These are phyloP conservation scores for Phaeosphaeria sp. DNA, from an alignment of 2,329 filamentous ascomycete species.

Conservation along the genomic window DNA sequence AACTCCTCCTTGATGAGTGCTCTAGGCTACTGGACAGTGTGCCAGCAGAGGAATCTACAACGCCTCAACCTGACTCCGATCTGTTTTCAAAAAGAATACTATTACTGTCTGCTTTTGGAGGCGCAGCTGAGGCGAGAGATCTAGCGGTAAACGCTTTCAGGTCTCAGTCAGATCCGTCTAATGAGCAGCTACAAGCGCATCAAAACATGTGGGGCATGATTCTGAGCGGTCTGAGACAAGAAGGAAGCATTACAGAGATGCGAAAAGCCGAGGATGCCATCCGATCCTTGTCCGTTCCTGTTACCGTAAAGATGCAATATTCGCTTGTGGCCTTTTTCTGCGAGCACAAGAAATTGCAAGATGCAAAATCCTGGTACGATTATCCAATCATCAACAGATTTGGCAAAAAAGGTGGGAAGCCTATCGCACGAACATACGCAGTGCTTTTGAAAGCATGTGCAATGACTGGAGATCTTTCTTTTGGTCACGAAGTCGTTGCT, in stretches of 20 bases:
- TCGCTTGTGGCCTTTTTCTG: slow-evolving; percentile 70
- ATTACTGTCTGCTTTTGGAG: slow-evolving; percentile 33
- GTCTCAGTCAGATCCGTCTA: slow-evolving; percentile 10
- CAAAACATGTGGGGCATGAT: slow-evolving; percentile 47
- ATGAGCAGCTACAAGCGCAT: slow-evolving; percentile 1
- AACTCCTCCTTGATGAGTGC: slow-evolving; percentile 38
- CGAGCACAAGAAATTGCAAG: slow-evolving; percentile 61
- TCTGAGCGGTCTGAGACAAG: slow-evolving; percentile 66
- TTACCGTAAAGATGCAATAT: slow-evolving; percentile 51
- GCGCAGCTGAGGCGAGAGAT: slow-evolving; percentile 32
- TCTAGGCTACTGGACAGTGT: not conserved
- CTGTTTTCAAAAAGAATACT: slow-evolving; percentile 17
- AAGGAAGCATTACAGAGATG: slow-evolving; percentile 66
- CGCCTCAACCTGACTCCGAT: slow-evolving; percentile 6
- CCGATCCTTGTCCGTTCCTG: slow-evolving; percentile 46
- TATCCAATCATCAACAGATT: slow-evolving; percentile 55
- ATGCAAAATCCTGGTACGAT: slow-evolving; percentile 72
- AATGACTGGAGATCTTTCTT: slow-evolving; percentile 32
- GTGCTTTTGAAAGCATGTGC: slow-evolving; percentile 66
- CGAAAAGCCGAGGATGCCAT: slow-evolving; percentile 63
- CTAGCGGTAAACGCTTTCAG: slow-evolving; percentile 21
- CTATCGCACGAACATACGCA: slow-evolving; percentile 52
- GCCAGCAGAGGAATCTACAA: not conserved
- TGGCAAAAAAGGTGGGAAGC: slow-evolving; percentile 9
- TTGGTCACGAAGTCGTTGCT: slow-evolving; percentile 52